Percentiles rank a stretch among this genome's conserved stretches.
These are phyloP conservation scores for Fusarium concolor DNA, from an alignment of 2,329 filamentous ascomycete species.

Conservation along the genomic window DNA sequence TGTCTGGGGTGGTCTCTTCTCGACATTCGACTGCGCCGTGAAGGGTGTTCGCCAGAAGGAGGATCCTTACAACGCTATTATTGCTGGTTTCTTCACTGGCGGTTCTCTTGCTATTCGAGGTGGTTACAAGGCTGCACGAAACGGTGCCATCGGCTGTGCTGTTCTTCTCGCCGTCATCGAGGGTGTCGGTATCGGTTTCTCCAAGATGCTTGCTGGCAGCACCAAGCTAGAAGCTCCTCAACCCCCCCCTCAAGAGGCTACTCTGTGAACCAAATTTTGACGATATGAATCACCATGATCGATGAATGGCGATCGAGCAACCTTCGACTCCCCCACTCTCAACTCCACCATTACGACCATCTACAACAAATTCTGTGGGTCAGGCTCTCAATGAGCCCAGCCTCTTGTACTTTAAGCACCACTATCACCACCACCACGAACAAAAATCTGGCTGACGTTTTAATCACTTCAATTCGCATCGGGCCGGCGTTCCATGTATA, in stretches of 20 bases:
- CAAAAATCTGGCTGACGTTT: conserved; percentile 37
- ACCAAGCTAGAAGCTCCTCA: conserved; percentile 78
- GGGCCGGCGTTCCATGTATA: conserved; percentile 52
- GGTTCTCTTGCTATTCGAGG: conserved; percentile 92
- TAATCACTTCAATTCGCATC: conserved; percentile 46
- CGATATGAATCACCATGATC: conserved; percentile 25
- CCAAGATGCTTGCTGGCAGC: conserved; percentile 91
- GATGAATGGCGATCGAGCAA: conserved; percentile 20
- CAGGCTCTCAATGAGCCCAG: conserved; percentile 8
- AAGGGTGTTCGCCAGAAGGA: conserved; percentile 97
- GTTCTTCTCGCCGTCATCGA: conserved; percentile 96
- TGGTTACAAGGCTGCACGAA: conserved; percentile 90
- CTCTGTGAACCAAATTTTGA: conserved; percentile 39
- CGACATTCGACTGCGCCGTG: conserved; percentile 94
- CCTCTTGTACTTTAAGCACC: conserved; percentile 39
- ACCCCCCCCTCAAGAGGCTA: conserved; percentile 49
- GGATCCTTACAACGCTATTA: conserved; percentile 98
- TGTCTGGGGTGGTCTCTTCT: conserved; percentile 96
- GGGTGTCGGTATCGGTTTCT: conserved; percentile 95
- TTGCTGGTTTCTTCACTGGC: conserved; percentile 96
- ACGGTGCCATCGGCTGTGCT: conserved; percentile 95
- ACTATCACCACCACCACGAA: conserved; percentile 31
- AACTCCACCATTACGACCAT: conserved; percentile 40
- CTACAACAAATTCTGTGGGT: conserved; percentile 19
- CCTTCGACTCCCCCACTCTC: conserved; percentile 40